Evolutionary conservation across 129 eudicot species (phyloP), one percentile per base, ranked within the genome.

Genomic region (Daucus carota): DNA sequence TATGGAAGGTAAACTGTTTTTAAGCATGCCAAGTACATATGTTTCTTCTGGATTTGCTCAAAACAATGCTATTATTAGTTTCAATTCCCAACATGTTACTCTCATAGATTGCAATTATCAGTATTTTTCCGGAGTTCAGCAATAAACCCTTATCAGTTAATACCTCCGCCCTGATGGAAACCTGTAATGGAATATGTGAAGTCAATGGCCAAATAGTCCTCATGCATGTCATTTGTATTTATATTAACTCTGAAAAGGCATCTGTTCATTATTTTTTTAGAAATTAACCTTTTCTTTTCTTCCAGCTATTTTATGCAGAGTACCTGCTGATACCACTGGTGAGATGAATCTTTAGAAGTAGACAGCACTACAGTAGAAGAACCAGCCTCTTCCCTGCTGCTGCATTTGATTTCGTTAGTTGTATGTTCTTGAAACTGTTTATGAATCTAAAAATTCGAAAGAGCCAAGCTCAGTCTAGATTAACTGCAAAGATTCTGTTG

Each of bases 241-340:
- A 3, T 3, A 12, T 45, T 14, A 34, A 24, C 18, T 24, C 60
- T n/a, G 52, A 60, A 50, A 3, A 33, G 0, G 14, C 57, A 57
- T 40, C 11, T 22, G 62, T 76, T 68, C 70, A 54, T 79, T 44
- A 48, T 32, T n/a, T 29, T 68, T n/a, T 18, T 10, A 41, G 17
- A 40, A 12, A 31, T 66, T 38, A 1, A 29, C 47, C 29, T 77
- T 7, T 18, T 73, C 15, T 72, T 24, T 43, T 52, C 8, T 73
- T 85, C 88, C 92, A 94, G 97, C 92, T 94, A 46, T 94, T 94
- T 79, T 94, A 94, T 63, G 99, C 99, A 1, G 99, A 94, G 84
- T 94, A 94, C 78, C 78, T 94, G 82, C 96, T 94, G 72, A 91
- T 94, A 69, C 99, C 99, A 31, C 89, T 94, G 31, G 96, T 94